Conservation (phyloP, 371 early-diverging fungal species). For the Lichtheimia ornata region DNA sequence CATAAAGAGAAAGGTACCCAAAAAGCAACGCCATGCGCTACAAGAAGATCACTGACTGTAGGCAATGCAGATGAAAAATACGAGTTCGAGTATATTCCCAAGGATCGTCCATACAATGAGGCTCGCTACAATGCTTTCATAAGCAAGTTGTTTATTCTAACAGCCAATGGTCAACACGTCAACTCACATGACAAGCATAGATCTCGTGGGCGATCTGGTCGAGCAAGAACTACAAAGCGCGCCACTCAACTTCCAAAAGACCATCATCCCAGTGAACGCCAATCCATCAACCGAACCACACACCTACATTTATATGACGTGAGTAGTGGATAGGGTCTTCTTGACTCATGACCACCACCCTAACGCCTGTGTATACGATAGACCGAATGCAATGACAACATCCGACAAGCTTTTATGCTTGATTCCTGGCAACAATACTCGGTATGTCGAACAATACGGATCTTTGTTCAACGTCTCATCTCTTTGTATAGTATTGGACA, state of each 20-base stretch:
- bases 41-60: not conserved
- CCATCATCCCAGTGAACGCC: constrained; percentile 32
- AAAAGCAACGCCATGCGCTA: not conserved
- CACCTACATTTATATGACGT: constrained; percentile 48
- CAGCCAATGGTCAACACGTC: not conserved
- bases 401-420: constrained; percentile 40
- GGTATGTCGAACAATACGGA: constrained; percentile 21
- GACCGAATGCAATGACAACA: constrained; percentile 48
- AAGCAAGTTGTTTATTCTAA: constrained; percentile 18
- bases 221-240: constrained; percentile 29
- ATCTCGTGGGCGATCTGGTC: constrained; percentile 37
- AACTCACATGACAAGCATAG: constrained; percentile 12
- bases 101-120: constrained; percentile 44
- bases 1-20: constrained; percentile 24
- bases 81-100: constrained; percentile 35
- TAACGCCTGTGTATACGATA: constrained; percentile 10
- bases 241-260: constrained; percentile 34
- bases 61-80: constrained; percentile 27
- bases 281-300: constrained; percentile 35
- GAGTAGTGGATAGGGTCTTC: not conserved
- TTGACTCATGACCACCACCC: not conserved
- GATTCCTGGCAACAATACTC: constrained; percentile 41
- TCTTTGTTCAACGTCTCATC: not conserved
- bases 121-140: constrained; percentile 41
- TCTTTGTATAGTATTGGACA: constrained; percentile 34